phyloP scores from a whole-genome alignment of 495 filamentous ascomycete species.

The Durotheca rogersii region DNA sequence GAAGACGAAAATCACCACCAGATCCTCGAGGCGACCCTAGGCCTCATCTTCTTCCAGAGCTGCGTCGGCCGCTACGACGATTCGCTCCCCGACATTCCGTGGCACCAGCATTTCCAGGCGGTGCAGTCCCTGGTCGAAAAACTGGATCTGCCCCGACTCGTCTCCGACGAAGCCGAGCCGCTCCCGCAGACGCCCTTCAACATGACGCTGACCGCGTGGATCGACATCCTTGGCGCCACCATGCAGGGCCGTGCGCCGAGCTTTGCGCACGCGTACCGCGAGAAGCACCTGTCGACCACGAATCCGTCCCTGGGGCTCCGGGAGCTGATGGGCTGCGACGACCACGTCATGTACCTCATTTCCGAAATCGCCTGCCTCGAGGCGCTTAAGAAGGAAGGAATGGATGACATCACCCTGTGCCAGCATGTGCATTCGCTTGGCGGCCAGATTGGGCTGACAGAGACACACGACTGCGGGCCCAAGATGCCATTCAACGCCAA shows the following conservation, averaged over 20 bases:
- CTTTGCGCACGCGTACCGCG: constrained; percentile 89
- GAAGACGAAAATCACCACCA: constrained; percentile 78
- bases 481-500: constrained; percentile 60
- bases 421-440: constrained; percentile 79
- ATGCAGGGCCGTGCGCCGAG: constrained; percentile 83
- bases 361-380: constrained; percentile 96
- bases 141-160: constrained; percentile 70
- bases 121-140: constrained; percentile 78
- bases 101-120: constrained; percentile 95
- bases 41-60: constrained; percentile 97
- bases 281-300: constrained; percentile 75
- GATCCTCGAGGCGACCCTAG: constrained; percentile 90
- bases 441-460: constrained; percentile 77
- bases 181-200: constrained; percentile 79
- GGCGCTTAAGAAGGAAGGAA: constrained; percentile 75
- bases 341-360: constrained; percentile 96
- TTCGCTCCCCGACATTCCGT: constrained; percentile 87
- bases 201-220: constrained; percentile 94
- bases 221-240: constrained; percentile 92
- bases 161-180: constrained; percentile 57
- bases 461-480: constrained; percentile 53
- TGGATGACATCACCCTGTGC: constrained; percentile 82
- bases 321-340: constrained; percentile 97
- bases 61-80: constrained; percentile 86
- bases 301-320: constrained; percentile 71